A percentile compares a stretch with the other conserved stretches of the same genome.
phyloP scores from a whole-genome alignment of 2,329 filamentous ascomycete species.

The Plenodomus lindquistii region DNA sequence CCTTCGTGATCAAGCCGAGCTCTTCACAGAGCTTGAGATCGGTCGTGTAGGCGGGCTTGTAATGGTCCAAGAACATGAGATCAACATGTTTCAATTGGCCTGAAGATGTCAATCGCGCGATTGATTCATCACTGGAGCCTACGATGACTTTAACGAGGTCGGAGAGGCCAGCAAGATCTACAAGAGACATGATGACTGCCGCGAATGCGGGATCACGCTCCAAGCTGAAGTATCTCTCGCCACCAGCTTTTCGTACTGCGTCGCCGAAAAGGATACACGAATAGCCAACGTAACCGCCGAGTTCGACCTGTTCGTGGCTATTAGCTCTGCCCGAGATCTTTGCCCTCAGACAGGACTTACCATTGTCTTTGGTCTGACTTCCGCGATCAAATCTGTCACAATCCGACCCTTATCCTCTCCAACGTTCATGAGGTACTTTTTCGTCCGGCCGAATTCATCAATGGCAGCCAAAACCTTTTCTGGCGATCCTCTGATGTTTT shows the following conservation, averaged over 20 bases:
- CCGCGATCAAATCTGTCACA: slow-evolving; percentile 68
- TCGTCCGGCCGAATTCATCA: slow-evolving; percentile 67
- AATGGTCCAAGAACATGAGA: slow-evolving; percentile 78
- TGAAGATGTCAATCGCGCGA: slow-evolving; percentile 61
- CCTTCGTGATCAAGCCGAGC: slow-evolving; percentile 64
- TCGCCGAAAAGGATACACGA: slow-evolving; percentile 76
- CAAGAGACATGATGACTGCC: slow-evolving; percentile 68
- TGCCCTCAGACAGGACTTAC: slow-evolving; percentile 36
- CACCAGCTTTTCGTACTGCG: slow-evolving; percentile 65
- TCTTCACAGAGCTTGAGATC: slow-evolving; percentile 80
- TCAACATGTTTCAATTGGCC: slow-evolving; percentile 65
- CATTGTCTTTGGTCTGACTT: slow-evolving; percentile 69
- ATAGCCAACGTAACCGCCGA: slow-evolving; percentile 82
- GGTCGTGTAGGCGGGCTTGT: slow-evolving; percentile 73
- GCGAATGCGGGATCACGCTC: slow-evolving; percentile 76
- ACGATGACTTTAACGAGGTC: slow-evolving; percentile 72
- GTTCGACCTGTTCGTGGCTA: slow-evolving; percentile 59
- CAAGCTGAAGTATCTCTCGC: slow-evolving; percentile 69
- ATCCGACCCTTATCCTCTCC: slow-evolving; percentile 75
- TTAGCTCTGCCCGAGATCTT: background rate
- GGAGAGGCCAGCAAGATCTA: slow-evolving; percentile 73
- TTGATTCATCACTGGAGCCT: slow-evolving; percentile 68
- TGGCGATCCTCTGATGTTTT: slow-evolving; percentile 67
- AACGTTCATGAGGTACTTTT: slow-evolving; percentile 80
- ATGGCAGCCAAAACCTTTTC: slow-evolving; percentile 68